Conservation (phyloP, 768 basidiomycete genomes). For the Cubamyces sp. region DNA sequence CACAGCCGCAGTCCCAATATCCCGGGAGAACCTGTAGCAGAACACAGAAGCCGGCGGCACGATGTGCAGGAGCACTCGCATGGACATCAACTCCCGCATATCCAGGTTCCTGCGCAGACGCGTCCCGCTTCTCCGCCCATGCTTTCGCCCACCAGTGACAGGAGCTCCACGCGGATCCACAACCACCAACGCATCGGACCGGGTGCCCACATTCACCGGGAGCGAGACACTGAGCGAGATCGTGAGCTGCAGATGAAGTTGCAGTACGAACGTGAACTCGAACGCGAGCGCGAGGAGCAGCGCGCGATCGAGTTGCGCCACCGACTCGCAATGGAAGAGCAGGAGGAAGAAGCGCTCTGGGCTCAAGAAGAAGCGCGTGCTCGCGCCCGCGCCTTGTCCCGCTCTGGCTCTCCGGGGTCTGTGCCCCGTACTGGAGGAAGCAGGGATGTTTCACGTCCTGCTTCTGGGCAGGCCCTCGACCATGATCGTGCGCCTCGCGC, state of each 20-base stretch:
- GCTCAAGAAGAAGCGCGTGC: slow-evolving; percentile 23
- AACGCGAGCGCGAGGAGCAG: slow-evolving; percentile 30
- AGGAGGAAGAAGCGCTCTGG: slow-evolving; percentile 27
- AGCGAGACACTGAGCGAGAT: slow-evolving; percentile 48
- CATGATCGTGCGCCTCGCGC: slow-evolving; percentile 27
- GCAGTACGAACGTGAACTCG: slow-evolving; percentile 30
- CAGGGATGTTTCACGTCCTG: slow-evolving; percentile 30
- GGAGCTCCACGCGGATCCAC: slow-evolving; percentile 39
- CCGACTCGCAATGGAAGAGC: slow-evolving; percentile 27
- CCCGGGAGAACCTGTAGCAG: slow-evolving; percentile 28
- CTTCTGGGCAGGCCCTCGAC: slow-evolving; percentile 24
- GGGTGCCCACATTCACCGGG: slow-evolving; percentile 54
- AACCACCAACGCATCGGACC: slow-evolving; percentile 71
- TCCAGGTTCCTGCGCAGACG: slow-evolving; percentile 32
- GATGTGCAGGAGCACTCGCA: slow-evolving; percentile 47
- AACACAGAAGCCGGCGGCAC: slow-evolving; percentile 52
- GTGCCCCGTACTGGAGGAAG: slow-evolving; percentile 28
- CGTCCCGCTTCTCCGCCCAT: slow-evolving; percentile 39
- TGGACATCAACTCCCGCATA: slow-evolving; percentile 33
- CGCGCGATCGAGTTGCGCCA: slow-evolving; percentile 26
- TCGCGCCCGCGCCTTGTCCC: slow-evolving; percentile 27
- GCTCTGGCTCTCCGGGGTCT: slow-evolving; percentile 31
- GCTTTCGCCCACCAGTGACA: slow-evolving; percentile 27
- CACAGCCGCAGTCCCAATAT: slow-evolving; percentile 31
- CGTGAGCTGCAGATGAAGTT: slow-evolving; percentile 31